Evolutionary conservation across 1,139 yeast species (phyloP).

Genomic region (Pneumocystis murina): DNA sequence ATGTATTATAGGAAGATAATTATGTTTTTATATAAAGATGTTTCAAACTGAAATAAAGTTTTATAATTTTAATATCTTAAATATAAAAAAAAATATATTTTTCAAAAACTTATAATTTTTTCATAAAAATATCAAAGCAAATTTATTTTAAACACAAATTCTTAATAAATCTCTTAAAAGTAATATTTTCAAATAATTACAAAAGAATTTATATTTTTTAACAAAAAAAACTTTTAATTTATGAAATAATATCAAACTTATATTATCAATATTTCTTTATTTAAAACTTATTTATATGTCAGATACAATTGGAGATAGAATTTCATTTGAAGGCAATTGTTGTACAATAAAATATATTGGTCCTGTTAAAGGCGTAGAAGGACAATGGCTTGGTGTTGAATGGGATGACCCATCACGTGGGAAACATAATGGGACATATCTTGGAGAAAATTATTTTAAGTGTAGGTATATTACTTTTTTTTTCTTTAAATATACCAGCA

Average conservation of each 20-base stretch:
- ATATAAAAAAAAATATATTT: too few relatives aligned
- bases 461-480: constrained; percentile 14
- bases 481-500: neutral
- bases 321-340: neutral
- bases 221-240: neutral
- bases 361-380: neutral
- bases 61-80: too few relatives aligned
- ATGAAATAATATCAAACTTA: neutral
- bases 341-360: neutral
- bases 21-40: too few relatives aligned
- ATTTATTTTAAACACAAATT: too few relatives aligned
- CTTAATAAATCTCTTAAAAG: too few relatives aligned
- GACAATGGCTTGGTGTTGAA: constrained; percentile 64
- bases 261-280: neutral
- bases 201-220: neutral
- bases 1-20: too few relatives aligned
- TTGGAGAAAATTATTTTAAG: constrained; percentile 34
- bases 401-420: constrained; percentile 62
- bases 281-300: neutral
- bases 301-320: neutral
- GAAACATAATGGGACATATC: constrained; percentile 39
- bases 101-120: too few relatives aligned
- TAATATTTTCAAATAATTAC: neutral
- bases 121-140: too few relatives aligned
- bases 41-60: too few relatives aligned